Evolutionary conservation across 225 moss, liverwort and hornwort genomes (phyloP).

Genomic region (Asterella californica): DNA sequence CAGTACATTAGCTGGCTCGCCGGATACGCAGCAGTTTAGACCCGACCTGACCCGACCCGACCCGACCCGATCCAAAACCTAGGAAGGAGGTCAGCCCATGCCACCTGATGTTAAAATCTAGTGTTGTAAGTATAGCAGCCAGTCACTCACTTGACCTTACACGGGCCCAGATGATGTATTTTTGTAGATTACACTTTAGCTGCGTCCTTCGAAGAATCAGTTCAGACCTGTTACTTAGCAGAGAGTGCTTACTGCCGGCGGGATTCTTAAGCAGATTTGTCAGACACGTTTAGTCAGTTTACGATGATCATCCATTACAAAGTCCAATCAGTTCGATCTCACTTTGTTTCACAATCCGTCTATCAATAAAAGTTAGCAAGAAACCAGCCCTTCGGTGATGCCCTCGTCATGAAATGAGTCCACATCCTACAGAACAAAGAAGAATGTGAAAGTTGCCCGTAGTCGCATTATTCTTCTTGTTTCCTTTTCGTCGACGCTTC

Average conservation of each 20-base stretch:
- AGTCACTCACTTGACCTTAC: constrained; percentile 17
- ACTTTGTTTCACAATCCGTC: constrained; percentile 19
- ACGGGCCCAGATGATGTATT: constrained; percentile 24
- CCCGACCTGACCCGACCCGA: constrained; percentile 9
- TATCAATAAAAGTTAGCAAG: constrained; percentile 27
- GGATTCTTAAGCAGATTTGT: constrained; percentile 16
- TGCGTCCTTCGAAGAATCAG: not conserved
- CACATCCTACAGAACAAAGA: no score
- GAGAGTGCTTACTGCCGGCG: constrained; percentile 23
- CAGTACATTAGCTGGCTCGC: constrained; percentile 35
- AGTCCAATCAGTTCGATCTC: constrained; percentile 5
- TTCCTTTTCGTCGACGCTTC: not conserved
- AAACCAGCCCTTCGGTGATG: constrained; percentile 18
- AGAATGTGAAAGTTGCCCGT: not conserved
- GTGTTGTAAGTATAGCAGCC: constrained; percentile 39
- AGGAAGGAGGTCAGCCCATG: constrained; percentile 22
- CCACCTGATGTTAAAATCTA: constrained; percentile 20
- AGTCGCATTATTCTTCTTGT: not conserved
- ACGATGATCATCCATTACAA: constrained; percentile 14
- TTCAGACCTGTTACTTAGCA: constrained; percentile 13
- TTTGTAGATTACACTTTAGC: constrained; percentile 25
- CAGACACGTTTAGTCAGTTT: constrained; percentile 8
- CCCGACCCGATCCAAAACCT: constrained; percentile 7
- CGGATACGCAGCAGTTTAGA: constrained; percentile 31
- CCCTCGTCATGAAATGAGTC: not conserved